Evolutionary conservation across 768 basidiomycete genomes (phyloP), one percentile per base, ranked within the genome.

Genomic region (Suillus brevipes): DNA sequence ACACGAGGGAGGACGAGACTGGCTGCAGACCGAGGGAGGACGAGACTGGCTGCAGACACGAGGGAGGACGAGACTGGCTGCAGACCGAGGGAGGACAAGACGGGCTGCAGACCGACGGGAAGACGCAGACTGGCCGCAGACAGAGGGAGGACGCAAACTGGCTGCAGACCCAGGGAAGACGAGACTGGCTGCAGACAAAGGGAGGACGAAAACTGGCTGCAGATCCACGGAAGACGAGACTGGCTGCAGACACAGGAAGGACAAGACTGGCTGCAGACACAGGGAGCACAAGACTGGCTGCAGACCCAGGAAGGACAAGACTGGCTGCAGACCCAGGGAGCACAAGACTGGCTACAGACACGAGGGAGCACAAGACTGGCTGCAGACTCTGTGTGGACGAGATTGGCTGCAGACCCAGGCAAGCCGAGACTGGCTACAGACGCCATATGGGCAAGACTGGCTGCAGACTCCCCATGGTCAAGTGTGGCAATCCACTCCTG

Each of bases 401-500:
- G 23, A 12, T 5, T 82, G 43, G 43, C 0, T 45, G 5, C 20
- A 45, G 43, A n/a, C n/a, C n/a, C n/a, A n/a, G n/a, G n/a, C n/a
- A n/a, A n/a, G n/a, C n/a, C n/a, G 3, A 40, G 38, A 14, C 38
- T 40, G 38, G 38, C 38, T 40, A 3, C 38, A 40, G 38, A 37
- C 37, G 1, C 13, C 16, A 3, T 2, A 7, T 7, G 43, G 18
- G 1, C 45, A 4, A 10, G n/a, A 45, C 10, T 45, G 45, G 45
- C 10, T 45, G 9, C 45, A 45, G 9, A 45, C 45, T 6, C 18
- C 2, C 4, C 31, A 53, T 20, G 52, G 52, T 2, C 28, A 34
- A 34, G 52, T 5, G 1, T 53, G 52, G 52, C 9, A 20, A 2
- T 53, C 52, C 28, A 53, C 49, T 25, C 23, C 13, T 16, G 49